Evolutionary conservation across 257 asterid species (phyloP), one percentile per base, ranked within the genome.

Genomic region (Scutellaria minor): DNA sequence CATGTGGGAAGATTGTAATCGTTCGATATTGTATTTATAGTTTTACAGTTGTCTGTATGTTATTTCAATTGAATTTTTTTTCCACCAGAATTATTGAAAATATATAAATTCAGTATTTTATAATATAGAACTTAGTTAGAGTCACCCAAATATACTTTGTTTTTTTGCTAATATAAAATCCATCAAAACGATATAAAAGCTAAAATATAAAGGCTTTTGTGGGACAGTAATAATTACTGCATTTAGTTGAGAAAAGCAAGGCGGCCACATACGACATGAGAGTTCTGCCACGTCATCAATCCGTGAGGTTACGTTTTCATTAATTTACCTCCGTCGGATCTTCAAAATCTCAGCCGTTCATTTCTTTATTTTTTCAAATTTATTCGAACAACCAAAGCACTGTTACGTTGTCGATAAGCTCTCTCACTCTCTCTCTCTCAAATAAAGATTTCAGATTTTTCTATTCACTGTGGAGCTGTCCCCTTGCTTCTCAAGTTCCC

Each of bases 271-370:
- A 68, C 62, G 47, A 67, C 15, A 9, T 44, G 51, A 10, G 37
- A 27, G 7, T 8, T 54, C 42, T 4, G 75, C 82, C 82, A 78
- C 67, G 58, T 68, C 79, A 78, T 15, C 44, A 11, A 78, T 78
- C 82, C 76, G 69, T 53, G 45, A 6, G 0, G 5, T 10, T 13
- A 18, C 7, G 11, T 22, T 5, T 40, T 9, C 13, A 54, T 40
- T 7, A 6, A 9, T 55, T 62, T 18, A 7, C 2, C 24, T 7
- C 79, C 76, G 73, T 78, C 5, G 1, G 82, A 78, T 78, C 35
- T 22, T 0, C 14, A 4, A 9, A n/a, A 78, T 74, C 67, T 27
- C 37, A 55, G 58, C 79, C 79, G 76, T 73, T 45, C 2, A 24
- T 60, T 27, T 14, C 59, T 9, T 62, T 40, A 13, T 31, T 20